phyloP scores from a whole-genome alignment of 768 basidiomycete genomes.

The Auriscalpium vulgare region DNA sequence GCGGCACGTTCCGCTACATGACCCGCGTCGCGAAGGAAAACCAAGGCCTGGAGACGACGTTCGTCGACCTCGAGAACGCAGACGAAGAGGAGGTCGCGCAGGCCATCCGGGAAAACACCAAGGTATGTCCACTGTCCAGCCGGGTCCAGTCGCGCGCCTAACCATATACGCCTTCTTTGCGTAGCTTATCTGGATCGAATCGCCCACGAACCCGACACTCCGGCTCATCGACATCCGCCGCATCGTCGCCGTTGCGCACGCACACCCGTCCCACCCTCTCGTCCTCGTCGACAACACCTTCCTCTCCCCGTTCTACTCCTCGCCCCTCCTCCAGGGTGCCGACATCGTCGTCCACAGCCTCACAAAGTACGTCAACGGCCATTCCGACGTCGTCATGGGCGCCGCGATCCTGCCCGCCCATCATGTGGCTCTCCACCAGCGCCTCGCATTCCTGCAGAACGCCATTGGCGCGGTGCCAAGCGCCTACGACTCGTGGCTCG shows the following conservation, averaged over 20 bases:
- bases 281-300: slow-evolving; percentile 94
- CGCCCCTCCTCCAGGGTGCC: slow-evolving; percentile 77
- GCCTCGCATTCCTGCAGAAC: slow-evolving; percentile 84
- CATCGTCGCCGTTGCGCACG: slow-evolving; percentile 56
- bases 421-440: slow-evolving; percentile 38
- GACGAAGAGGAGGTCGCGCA: slow-evolving; percentile 56
- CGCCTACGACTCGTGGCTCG: slow-evolving; percentile 84
- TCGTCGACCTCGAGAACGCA: slow-evolving; percentile 70
- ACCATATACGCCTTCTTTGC: background rate
- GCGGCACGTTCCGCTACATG: slow-evolving; percentile 87
- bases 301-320: slow-evolving; percentile 85
- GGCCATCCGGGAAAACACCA: slow-evolving; percentile 71
- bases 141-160: background rate
- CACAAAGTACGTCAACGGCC: slow-evolving; percentile 91
- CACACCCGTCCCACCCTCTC: slow-evolving; percentile 58
- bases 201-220: slow-evolving; percentile 92
- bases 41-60: slow-evolving; percentile 66
- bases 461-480: slow-evolving; percentile 80
- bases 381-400: slow-evolving; percentile 91
- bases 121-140: slow-evolving; percentile 37
- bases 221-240: slow-evolving; percentile 74
- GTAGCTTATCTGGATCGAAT: slow-evolving; percentile 93
- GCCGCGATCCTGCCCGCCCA: slow-evolving; percentile 61
- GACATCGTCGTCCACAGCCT: slow-evolving; percentile 81
- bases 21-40: slow-evolving; percentile 52